Conservation (phyloP, 768 basidiomycete genomes). For the Trametes elegans region DNA sequence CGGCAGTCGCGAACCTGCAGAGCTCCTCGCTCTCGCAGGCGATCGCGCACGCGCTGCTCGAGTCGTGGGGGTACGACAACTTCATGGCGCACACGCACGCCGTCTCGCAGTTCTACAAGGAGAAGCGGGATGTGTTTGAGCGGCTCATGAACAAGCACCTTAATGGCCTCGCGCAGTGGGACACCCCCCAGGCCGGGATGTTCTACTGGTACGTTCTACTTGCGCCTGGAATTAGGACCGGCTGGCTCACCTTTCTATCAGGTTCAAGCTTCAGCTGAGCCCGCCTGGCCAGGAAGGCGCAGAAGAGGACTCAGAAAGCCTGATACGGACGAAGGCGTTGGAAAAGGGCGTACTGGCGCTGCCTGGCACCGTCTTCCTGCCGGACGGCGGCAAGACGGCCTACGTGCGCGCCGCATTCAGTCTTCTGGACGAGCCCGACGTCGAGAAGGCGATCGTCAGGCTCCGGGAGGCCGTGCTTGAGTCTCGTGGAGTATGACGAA, state of each 20-base stretch:
- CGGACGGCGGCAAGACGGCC: conserved; percentile 64
- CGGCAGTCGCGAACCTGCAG: conserved; percentile 68
- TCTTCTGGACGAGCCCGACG: conserved; percentile 60
- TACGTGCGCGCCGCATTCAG: conserved; percentile 90
- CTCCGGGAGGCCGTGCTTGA: conserved; percentile 38
- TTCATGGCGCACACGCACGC: conserved; percentile 67
- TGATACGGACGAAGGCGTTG: conserved; percentile 76
- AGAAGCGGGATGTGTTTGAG: conserved; percentile 79
- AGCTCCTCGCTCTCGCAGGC: conserved; percentile 64
- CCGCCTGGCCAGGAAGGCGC: conserved; percentile 35
- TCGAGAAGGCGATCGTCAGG: conserved; percentile 70
- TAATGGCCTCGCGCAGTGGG: conserved; percentile 72
- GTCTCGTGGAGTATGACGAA: conserved; percentile 12
- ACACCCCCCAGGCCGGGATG: conserved; percentile 76
- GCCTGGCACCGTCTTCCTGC: conserved; percentile 83
- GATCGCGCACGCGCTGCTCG: conserved; percentile 56
- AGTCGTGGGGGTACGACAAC: conserved; percentile 76
- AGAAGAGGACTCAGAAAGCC: conserved; percentile 46
- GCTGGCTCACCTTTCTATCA: conserved; percentile 26
- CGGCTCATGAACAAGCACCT: conserved; percentile 72
- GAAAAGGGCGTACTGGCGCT: conserved; percentile 84
- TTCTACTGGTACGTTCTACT: conserved; percentile 72
- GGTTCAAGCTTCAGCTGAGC: conserved; percentile 73
- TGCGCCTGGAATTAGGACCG: background rate
- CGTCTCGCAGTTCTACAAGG: conserved; percentile 72